These are phyloP conservation scores for Phytophthora vignae DNA, from an alignment of 352 stramenopile genomes.

Conservation along the genomic window DNA sequence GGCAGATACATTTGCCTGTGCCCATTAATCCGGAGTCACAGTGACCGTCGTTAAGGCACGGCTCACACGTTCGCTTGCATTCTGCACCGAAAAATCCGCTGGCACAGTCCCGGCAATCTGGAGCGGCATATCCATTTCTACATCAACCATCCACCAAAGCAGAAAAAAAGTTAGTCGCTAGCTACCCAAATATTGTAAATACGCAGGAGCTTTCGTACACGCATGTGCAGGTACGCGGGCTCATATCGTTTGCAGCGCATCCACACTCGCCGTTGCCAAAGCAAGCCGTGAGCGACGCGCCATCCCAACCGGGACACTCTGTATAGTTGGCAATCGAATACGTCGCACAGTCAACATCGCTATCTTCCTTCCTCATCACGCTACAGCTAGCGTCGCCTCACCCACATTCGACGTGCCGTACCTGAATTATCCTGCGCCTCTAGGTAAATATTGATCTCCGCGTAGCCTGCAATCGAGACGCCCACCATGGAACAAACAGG, in stretches of 20 bases:
- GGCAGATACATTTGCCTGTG: conserved; percentile 74
- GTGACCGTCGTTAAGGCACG: conserved; percentile 77
- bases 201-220: conserved; percentile 51
- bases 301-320: conserved; percentile 83
- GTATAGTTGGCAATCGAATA: conserved; percentile 8
- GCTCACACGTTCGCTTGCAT: conserved; percentile 69
- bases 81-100: conserved; percentile 61
- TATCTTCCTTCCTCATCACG: background rate
- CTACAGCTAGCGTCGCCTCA: background rate
- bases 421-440: conserved; percentile 83
- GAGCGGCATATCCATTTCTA: conserved; percentile 65
- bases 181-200: background rate
- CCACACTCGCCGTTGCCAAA: conserved; percentile 74
- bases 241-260: conserved; percentile 72
- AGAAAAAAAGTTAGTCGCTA: background rate
- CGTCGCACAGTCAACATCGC: conserved; percentile 3
- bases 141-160: conserved; percentile 7
- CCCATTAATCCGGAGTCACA: conserved; percentile 73
- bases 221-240: conserved; percentile 67
- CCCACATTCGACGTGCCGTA: conserved; percentile 24
- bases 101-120: conserved; percentile 75
- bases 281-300: conserved; percentile 53
- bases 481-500: conserved; percentile 85
- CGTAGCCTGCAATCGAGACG: conserved; percentile 76
- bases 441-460: conserved; percentile 83